Percentiles rank a stretch among this genome's conserved stretches.
These are phyloP conservation scores for Cladorrhinum sp. DNA, from an alignment of 2,329 filamentous ascomycete genomes.

Conservation along the genomic window DNA sequence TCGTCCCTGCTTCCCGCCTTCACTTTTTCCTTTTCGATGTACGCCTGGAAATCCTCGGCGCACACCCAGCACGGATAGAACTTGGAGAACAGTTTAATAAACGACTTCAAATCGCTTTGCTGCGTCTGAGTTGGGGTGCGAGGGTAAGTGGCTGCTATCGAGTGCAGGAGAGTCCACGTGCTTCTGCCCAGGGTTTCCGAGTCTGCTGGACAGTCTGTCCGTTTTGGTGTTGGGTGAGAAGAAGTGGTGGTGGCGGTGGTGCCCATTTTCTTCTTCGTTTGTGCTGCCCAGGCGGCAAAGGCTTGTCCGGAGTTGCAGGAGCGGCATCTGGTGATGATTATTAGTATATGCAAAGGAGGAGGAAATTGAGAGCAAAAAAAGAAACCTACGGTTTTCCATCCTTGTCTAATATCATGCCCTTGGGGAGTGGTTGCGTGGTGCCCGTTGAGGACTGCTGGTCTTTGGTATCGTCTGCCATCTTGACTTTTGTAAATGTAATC, in stretches of 20 bases:
- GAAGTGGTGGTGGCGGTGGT: constrained; percentile 40
- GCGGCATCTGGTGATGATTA: constrained; percentile 55
- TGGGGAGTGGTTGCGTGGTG: constrained; percentile 49
- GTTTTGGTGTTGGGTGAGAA: constrained; percentile 12
- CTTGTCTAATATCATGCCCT: constrained; percentile 71
- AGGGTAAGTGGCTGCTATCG: constrained; percentile 85
- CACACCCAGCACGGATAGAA: constrained; percentile 96
- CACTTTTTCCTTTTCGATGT: constrained; percentile 72
- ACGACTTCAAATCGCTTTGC: constrained; percentile 72
- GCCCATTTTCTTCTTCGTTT: constrained; percentile 41
- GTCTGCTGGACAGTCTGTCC: constrained; percentile 78
- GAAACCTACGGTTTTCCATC: constrained; percentile 77
- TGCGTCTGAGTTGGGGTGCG: constrained; percentile 61
- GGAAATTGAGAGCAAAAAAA: constrained; percentile 12
- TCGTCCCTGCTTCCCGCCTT: constrained; percentile 58
- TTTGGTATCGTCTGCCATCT: constrained; percentile 40
- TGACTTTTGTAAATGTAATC: constrained; percentile 7
- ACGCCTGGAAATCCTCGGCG: constrained; percentile 83
- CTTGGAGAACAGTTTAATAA: constrained; percentile 76
- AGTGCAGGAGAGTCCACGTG: constrained; percentile 92
- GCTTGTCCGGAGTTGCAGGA: constrained; percentile 64
- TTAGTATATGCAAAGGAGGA: neutral
- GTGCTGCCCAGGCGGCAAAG: constrained; percentile 59
- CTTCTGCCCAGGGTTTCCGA: constrained; percentile 82
- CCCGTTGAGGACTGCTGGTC: constrained; percentile 27